Base-by-base conservation (phyloP, 192 early-diverging fungal species). In the Coemansia asiatica region DNA sequence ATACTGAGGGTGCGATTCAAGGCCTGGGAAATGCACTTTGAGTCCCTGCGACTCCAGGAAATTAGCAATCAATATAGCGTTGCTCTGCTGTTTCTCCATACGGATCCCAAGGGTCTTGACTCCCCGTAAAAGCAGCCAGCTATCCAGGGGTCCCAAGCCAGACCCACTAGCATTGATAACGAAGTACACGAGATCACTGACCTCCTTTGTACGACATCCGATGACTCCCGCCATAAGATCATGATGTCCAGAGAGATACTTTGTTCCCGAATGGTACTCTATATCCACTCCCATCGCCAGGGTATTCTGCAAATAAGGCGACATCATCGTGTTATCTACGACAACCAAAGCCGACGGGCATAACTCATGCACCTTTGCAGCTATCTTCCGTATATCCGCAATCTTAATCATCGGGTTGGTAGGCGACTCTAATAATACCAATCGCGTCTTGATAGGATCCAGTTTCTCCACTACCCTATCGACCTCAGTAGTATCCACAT, bases 261-360 rank as follows among this genome's bases (percentile, higher is more conserved):
- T 98, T 56, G 97, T 98, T 21, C 94, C 97, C 28, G 95, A 97
- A 56, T 98, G 94, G 64, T 95, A 94, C 19, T 89, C 90, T 54
- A 98, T 92, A 76, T 97, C 94, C 0, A 93, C 95, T 1, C 95
- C 97, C 38, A 95, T 81, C 51, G 91, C 89, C 50, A 98, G 79
- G 1, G 95, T 91, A 62, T 87, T 88, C 74, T 95, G 93, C 29
- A 95, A 81, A 60, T 94, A 92, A 44, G 97, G 97, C n/a, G 88
- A 90, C 95, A 97, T 95, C 95, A 98, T 97, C 47, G 97, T 98
- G 74, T 98, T 98, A 63, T 98, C 97, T 12, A 98, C 97, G 3
- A 95, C 93, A 1, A 98, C 90, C 28, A 94, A 71, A 29, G 92
- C 92, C 38, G 86, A 75, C 8, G 94, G 94, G 35, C 88, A 91